Percentiles rank a stretch among this genome's conserved stretches.
phyloP scores from a whole-genome alignment of 108 stramenopile species.

The Skeletonema potamos region DNA sequence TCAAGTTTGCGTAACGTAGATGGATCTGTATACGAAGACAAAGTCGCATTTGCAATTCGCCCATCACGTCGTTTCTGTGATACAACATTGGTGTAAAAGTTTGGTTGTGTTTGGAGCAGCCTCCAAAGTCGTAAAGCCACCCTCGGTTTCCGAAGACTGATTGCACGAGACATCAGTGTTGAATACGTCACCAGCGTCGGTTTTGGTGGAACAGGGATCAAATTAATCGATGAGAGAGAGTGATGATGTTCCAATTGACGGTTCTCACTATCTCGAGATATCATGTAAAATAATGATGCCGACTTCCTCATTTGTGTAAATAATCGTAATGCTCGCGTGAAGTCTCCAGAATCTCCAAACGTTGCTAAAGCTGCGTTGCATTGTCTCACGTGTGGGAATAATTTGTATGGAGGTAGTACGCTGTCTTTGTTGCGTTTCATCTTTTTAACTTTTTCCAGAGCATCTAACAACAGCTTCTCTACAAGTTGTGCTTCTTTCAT shows the following conservation, averaged over 20 bases:
- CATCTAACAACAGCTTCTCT: conserved; percentile 11
- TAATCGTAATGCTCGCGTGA: conserved; percentile 74
- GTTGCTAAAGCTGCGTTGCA: conserved; percentile 77
- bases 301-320: conserved; percentile 84
- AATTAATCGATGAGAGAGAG: conserved; percentile 5
- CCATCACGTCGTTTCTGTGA: conserved; percentile 20
- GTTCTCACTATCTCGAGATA: neutral
- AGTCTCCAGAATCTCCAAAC: conserved; percentile 81
- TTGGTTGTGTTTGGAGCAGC: conserved; percentile 60
- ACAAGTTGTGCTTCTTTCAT: conserved; percentile 21
- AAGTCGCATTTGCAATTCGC: conserved; percentile 11
- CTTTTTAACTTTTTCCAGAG: conserved; percentile 6
- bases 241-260: conserved; percentile 9
- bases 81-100: conserved; percentile 48
- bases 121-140: conserved; percentile 85
- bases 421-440: neutral
- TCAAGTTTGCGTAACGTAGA: conserved; percentile 19
- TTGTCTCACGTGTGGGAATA: conserved; percentile 41
- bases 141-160: conserved; percentile 64
- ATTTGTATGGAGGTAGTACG: neutral
- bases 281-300: conserved; percentile 29
- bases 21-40: conserved; percentile 9
- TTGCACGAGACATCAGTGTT: conserved; percentile 87
- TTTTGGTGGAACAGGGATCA: conserved; percentile 41
- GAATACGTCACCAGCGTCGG: conserved; percentile 87